Evolutionary conservation across 1,139 yeast genomes (phyloP).

Genomic region (Hansenula lynferdii): DNA sequence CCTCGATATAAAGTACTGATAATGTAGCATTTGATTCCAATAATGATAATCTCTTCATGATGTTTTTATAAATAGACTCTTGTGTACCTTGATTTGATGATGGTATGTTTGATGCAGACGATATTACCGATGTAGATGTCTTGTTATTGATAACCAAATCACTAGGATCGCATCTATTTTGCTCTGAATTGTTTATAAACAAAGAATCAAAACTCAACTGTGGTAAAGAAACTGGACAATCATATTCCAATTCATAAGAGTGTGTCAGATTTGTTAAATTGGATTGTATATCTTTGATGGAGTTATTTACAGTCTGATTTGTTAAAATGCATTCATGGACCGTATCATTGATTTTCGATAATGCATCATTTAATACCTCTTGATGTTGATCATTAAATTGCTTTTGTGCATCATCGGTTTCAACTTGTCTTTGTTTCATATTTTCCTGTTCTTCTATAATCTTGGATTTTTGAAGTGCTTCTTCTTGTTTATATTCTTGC

Average conservation of each 20-base stretch:
- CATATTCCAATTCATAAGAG: slow-evolving; percentile 15
- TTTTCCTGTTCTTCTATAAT: slow-evolving; percentile 11
- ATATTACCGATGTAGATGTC: too few species aligned
- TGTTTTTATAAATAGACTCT: slow-evolving; percentile 84
- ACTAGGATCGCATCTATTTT: slow-evolving; percentile 10
- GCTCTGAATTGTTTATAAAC: slow-evolving; percentile 13
- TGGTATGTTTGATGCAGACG: too few species aligned
- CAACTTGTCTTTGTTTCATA: slow-evolving; percentile 7
- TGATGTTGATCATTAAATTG: too few species aligned
- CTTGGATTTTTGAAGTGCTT: slow-evolving; percentile 18
- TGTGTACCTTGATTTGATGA: too few species aligned
- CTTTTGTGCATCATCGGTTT: too few species aligned
- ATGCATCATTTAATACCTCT: too few species aligned
- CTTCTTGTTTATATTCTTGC: slow-evolving; percentile 73
- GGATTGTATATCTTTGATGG: slow-evolving; percentile 1
- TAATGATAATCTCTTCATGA: slow-evolving; percentile 68
- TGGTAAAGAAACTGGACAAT: slow-evolving; percentile 29
- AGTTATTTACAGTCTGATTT: slow-evolving; percentile 1
- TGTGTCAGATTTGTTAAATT: neutral
- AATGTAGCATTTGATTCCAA: slow-evolving; percentile 79
- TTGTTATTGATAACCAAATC: too few species aligned
- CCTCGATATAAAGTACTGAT: slow-evolving; percentile 78
- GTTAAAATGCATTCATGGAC: slow-evolving; percentile 8
- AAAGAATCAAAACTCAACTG: slow-evolving; percentile 28
- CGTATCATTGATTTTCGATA: too few species aligned